These are phyloP conservation scores for Coniferiporia weirii DNA, from an alignment of 1,284 basidiomycete genomes.

Conservation along the genomic window DNA sequence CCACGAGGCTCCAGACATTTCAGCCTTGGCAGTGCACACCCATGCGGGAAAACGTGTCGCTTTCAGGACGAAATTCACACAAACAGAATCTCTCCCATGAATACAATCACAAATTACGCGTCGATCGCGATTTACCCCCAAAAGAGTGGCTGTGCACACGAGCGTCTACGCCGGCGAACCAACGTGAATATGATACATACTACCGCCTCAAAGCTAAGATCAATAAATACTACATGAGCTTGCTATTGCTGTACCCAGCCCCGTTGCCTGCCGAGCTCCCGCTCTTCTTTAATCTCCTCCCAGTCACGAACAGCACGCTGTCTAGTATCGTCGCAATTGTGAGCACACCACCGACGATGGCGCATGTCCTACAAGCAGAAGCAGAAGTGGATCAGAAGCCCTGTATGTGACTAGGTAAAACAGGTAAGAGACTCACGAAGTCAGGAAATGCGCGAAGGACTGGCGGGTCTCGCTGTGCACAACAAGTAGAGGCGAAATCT, in stretches of 20 bases:
- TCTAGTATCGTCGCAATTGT: constrained; percentile 94
- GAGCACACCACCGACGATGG: constrained; percentile 94
- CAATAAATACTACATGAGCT: constrained; percentile 40
- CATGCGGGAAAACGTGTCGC: no score
- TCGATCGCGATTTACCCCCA: no score
- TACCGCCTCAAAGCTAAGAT: not conserved
- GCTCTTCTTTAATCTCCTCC: constrained; percentile 62
- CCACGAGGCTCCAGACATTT: no score
- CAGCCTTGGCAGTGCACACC: no score
- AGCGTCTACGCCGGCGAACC: not conserved
- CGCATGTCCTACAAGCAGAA: constrained; percentile 69
- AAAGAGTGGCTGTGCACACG: no score
- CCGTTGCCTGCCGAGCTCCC: constrained; percentile 31
- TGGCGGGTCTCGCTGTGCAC: constrained; percentile 88
- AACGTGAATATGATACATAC: not conserved
- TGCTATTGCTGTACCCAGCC: constrained; percentile 34
- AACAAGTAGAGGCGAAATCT: constrained; percentile 95
- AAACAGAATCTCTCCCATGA: not conserved
- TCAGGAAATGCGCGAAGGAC: constrained; percentile 95
- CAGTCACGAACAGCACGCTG: constrained; percentile 78
- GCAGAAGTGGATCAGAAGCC: constrained; percentile 4
- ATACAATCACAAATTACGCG: not conserved
- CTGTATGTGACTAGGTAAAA: not conserved
- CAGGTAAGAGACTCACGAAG: constrained; percentile 61
- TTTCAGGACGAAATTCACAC: not conserved